Evolutionary conservation across 176 grass and related monocot genomes (phyloP).

Genomic region (Oryza australiensis): DNA sequence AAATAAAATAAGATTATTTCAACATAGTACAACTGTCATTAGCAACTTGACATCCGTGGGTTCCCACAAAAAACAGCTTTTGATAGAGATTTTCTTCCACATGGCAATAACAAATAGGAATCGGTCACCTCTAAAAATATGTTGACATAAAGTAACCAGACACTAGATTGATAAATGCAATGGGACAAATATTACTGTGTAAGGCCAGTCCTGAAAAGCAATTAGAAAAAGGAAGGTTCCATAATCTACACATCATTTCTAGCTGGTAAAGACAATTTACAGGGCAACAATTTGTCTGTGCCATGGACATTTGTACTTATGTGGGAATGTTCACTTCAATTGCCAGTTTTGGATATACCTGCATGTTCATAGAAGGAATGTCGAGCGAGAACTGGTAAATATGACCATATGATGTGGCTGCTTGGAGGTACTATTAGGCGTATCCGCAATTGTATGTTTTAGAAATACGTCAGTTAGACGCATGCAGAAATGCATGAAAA

Average conservation of each 20-base stretch:
- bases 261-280: neutral
- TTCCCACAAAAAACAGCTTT: slow-evolving; percentile 11
- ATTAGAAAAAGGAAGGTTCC: slow-evolving; percentile 2
- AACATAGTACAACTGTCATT: neutral
- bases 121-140: slow-evolving; percentile 5
- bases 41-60: neutral
- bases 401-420: neutral
- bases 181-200: slow-evolving; percentile 15
- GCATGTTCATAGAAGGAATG: neutral
- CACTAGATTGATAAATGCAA: slow-evolving; percentile 21
- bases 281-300: neutral
- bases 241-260: slow-evolving; percentile 3
- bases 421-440: slow-evolving; percentile 4
- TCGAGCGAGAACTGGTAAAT: neutral
- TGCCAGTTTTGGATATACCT: neutral
- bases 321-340: slow-evolving; percentile 1
- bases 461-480: neutral
- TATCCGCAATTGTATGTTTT: neutral
- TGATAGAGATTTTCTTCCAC: slow-evolving; percentile 15
- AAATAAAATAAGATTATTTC: neutral
- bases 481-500: neutral
- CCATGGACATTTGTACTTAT: neutral
- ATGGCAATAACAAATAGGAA: slow-evolving; percentile 8
- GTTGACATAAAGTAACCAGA: slow-evolving; percentile 23
- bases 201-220: neutral